phyloP scores from a whole-genome alignment of 2,329 filamentous ascomycete genomes.

The Microsporum canis region DNA sequence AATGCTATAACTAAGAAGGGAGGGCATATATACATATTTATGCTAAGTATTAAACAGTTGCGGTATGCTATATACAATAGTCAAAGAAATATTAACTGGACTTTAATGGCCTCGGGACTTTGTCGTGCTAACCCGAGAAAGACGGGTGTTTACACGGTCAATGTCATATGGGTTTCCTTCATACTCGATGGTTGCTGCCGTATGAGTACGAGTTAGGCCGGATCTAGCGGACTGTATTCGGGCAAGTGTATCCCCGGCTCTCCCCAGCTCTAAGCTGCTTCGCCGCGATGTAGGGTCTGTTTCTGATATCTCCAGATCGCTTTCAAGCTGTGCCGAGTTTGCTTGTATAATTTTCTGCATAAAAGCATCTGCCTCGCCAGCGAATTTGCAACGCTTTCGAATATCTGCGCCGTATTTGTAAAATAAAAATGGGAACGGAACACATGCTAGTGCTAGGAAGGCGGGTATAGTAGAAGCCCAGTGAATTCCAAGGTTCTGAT shows the following conservation, averaged over 20 bases:
- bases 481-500: conserved; percentile 52
- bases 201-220: background rate
- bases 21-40: too few relatives aligned
- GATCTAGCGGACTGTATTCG: conserved; percentile 1
- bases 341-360: conserved; percentile 36
- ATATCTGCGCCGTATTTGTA: conserved; percentile 58
- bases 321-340: background rate
- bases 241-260: background rate
- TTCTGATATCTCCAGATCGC: background rate
- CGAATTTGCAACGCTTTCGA: conserved; percentile 57
- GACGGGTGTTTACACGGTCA: conserved; percentile 32
- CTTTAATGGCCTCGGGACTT: background rate
- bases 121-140: conserved; percentile 5
- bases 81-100: background rate
- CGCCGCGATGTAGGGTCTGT: background rate
- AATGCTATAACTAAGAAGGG: too few relatives aligned
- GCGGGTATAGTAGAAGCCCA: conserved; percentile 65
- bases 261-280: background rate
- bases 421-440: conserved; percentile 66
- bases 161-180: conserved; percentile 36
- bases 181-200: conserved; percentile 21
- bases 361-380: conserved; percentile 53
- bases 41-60: too few relatives aligned
- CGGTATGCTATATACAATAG: too few relatives aligned
- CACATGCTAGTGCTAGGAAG: conserved; percentile 59